Base-by-base conservation (phyloP, 768 basidiomycete genomes). In the Psilocybe subaeruginosa region DNA sequence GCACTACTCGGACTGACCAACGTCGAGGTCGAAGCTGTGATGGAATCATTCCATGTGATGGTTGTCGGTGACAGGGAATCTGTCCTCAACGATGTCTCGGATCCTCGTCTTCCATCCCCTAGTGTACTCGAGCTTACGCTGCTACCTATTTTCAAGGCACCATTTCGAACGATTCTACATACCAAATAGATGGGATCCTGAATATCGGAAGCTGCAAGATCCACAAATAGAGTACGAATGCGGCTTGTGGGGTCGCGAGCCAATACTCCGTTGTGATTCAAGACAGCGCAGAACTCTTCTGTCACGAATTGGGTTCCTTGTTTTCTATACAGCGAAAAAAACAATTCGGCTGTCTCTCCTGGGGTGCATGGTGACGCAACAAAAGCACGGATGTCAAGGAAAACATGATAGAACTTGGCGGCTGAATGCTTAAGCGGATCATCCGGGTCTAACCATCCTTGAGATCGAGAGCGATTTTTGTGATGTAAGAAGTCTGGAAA, bases 261-360 rank as follows among this genome's bases (percentile, higher is more conserved):
- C 17, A 90, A 81, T 19, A 90, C 90, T 4, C 97, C 97, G 58
- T 97, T 93, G 75, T 96, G 92, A 73, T 97, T 96, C 9, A 98
- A 82, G 46, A 97, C 78, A 8, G 87, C 88, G 69, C 91, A 95
- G 67, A 90, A 97, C 9, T 99, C 97, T 74, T 99, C 97, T 0
- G 95, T 95, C 45, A 99, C 85, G 72, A 96, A 98, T 53, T 92
- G 89, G 4, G 83, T 82, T 54, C 91, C 92, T 54, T 85, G 83
- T 70, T 91, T 90, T 74, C 90, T 92, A 82, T 92, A 99, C 6
- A 99, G 81, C 9, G 94, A 95, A 78, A 99, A 97, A 70, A 88
- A 93, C 2, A 99, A 85, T 70, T 99, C 97, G 12, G 90, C 93
- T 0, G 91, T 92, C 75, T 99, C 97, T 8, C 95, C 95, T 0